Conservation (phyloP, 306 rosid genomes). For the Potentilla sterilis region DNA sequence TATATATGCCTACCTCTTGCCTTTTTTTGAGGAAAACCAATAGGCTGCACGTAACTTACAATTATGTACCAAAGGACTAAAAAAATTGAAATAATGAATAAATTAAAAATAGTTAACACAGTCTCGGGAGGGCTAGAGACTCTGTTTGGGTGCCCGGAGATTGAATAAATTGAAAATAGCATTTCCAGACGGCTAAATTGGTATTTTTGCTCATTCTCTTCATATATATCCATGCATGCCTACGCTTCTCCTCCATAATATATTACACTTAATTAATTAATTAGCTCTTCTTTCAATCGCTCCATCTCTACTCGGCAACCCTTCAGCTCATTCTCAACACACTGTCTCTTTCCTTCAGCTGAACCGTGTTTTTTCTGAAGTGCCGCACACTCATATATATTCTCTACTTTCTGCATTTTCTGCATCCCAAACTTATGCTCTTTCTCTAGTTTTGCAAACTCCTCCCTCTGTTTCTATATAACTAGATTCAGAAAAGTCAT, state of each 20-base stretch:
- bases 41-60: too few relatives aligned
- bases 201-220: not conserved
- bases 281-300: not conserved
- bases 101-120: too few relatives aligned
- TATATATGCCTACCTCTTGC: too few relatives aligned
- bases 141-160: too few relatives aligned
- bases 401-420: not conserved
- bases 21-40: too few relatives aligned
- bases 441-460: not conserved
- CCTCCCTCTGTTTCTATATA: conserved; percentile 8
- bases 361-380: not conserved
- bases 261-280: too few relatives aligned
- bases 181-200: not conserved
- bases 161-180: too few relatives aligned
- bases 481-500: not conserved
- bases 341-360: not conserved
- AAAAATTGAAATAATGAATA: too few relatives aligned
- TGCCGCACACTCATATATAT: not conserved
- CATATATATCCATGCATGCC: not conserved
- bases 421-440: not conserved
- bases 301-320: not conserved
- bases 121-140: too few relatives aligned
- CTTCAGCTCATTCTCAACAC: not conserved
- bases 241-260: not conserved
- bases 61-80: too few relatives aligned